Evolutionary conservation across 495 filamentous ascomycete species (phyloP).

Genomic region (Aspergillus bertholletiae): DNA sequence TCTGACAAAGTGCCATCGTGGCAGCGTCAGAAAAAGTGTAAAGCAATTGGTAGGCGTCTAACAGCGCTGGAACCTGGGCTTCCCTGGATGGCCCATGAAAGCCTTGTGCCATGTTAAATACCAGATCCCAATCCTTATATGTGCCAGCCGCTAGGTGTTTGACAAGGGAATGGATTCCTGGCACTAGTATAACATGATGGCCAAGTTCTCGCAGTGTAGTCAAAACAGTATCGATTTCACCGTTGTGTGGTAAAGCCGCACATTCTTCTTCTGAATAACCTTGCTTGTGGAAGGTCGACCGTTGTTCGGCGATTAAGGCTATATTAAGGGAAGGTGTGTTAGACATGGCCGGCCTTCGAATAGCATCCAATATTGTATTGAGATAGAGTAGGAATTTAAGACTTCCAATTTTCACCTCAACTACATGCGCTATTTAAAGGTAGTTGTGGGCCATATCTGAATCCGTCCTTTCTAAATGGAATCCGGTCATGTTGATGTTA

Average conservation of each 20-base stretch:
- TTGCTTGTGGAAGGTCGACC: conserved; percentile 3
- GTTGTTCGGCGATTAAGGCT: conserved; percentile 11
- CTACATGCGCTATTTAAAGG: no score
- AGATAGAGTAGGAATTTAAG: no score
- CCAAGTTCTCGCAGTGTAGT: conserved; percentile 8
- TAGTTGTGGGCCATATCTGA: no score
- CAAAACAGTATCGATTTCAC: conserved; percentile 3
- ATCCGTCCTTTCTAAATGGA: no score
- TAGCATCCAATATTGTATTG: background rate
- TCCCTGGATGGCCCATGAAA: conserved; percentile 21
- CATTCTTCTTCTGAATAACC: conserved; percentile 12
- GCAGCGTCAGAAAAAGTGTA: conserved; percentile 23
- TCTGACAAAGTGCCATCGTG: conserved; percentile 19
- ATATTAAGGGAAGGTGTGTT: background rate
- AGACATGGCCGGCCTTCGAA: background rate
- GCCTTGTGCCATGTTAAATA: conserved; percentile 21
- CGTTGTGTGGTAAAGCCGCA: conserved; percentile 10
- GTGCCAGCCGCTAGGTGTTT: conserved; percentile 9
- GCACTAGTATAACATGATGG: conserved; percentile 8
- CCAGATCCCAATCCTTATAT: conserved; percentile 18
- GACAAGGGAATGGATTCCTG: conserved; percentile 13
- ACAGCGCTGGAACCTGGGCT: conserved; percentile 20
- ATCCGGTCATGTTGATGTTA: no score
- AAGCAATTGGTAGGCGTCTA: conserved; percentile 25
- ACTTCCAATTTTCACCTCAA: no score